Conservation (phyloP, 2,329 filamentous ascomycete genomes). For the Fusarium sp. region DNA sequence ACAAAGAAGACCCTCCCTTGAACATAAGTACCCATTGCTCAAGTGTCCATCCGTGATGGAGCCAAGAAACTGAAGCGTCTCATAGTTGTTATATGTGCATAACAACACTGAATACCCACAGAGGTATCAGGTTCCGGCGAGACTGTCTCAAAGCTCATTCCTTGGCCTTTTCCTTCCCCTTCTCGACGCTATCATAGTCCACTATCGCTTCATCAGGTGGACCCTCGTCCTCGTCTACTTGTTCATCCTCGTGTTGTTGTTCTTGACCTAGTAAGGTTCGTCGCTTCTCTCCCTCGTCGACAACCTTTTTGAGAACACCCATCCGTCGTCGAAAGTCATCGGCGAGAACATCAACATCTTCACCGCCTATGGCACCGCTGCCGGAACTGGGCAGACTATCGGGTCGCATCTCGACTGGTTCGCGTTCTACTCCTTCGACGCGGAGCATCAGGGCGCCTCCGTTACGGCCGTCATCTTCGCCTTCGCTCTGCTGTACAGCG, state of each 20-base stretch:
- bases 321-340: constrained; percentile 67
- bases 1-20: not conserved
- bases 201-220: constrained; percentile 31
- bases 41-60: not conserved
- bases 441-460: constrained; percentile 47
- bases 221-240: constrained; percentile 18
- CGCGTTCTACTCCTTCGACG: constrained; percentile 51
- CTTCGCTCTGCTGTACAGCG: constrained; percentile 53
- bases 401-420: constrained; percentile 44
- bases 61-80: not conserved
- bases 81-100: not conserved
- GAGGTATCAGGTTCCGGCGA: not conserved
- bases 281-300: constrained; percentile 59
- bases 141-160: constrained; percentile 12
- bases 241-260: constrained; percentile 3
- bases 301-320: constrained; percentile 61
- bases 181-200: constrained; percentile 25
- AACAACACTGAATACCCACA: not conserved
- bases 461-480: constrained; percentile 40
- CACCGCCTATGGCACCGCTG: constrained; percentile 47
- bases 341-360: constrained; percentile 61
- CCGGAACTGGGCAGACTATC: constrained; percentile 44
- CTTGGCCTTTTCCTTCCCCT: constrained; percentile 22
- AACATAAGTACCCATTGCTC: not conserved
- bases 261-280: constrained; percentile 45